Base-by-base conservation (phyloP, 2,329 filamentous ascomycete genomes). In the Epichloe gansuensis region DNA sequence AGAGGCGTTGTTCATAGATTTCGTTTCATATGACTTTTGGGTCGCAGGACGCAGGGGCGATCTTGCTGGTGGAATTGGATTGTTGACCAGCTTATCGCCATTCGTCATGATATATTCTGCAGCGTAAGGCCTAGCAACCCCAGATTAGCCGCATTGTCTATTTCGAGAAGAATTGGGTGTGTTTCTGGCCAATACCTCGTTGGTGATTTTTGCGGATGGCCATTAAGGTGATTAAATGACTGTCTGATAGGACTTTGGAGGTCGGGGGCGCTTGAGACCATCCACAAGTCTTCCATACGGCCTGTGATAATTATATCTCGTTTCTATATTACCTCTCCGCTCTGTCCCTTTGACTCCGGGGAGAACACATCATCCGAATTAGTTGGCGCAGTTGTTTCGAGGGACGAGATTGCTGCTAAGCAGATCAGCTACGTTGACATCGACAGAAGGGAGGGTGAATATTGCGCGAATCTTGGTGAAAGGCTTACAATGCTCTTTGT, bases 231-330 rank as follows among this genome's bases (percentile, higher is more conserved):
- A 37, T 42, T 43, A 6, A 54, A 52, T 4, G 53, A 54, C 37
- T 38, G 50, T 46, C 25, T 46, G 28, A 52, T 38, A 11, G 53
- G 53, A 41, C 53, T 54, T 31, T 38, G 50, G 13, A 54, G 37
- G 28, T 44, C 50, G 37, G 42, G 12, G 31, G 25, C 31, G 11
- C n/a, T 28, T 37, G 17, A 15, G 21, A 12, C 21, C 38, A n/a
- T 31, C 17, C n/a, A 12, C 12, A 37, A 31, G 4, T 25, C 31
- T 25, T 28, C 15, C 12, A 4, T n/a, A 28, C 21, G 39, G 13
- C 23, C 8, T n/a, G 25, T 48, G 25, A 41, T 34, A 23, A 8
- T 13, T 15, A 21, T 44, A n/a, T n/a, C 28, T 38, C 5, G 13
- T 28, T 44, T 21, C 38, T 23, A 9, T 15, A 41, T 8, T n/a